These are phyloP conservation scores for Candida pseudofarinosa DNA, from an alignment of 805 yeast genomes.

Conservation along the genomic window DNA sequence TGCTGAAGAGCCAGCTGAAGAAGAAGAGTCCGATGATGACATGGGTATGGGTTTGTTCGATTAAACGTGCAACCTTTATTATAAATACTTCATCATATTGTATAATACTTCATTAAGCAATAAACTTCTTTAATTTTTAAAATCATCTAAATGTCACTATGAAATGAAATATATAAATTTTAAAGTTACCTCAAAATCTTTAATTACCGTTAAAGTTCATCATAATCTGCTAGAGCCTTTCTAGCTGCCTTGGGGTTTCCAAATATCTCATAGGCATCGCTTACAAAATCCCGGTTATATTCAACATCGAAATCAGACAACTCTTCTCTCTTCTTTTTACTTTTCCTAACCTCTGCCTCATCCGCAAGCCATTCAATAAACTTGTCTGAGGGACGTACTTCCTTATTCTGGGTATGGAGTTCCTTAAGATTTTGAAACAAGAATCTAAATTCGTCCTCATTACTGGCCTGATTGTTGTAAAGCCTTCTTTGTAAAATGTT, in stretches of 20 bases:
- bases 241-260: slow-evolving; percentile 75
- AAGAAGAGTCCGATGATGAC: slow-evolving; percentile 62
- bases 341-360: slow-evolving; percentile 26
- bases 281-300: slow-evolving; percentile 30
- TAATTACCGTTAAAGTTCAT: slow-evolving; percentile 17
- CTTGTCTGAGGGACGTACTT: slow-evolving; percentile 26
- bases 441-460: slow-evolving; percentile 37
- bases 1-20: slow-evolving; percentile 68
- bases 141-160: too few species aligned
- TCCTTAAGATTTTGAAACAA: slow-evolving; percentile 34
- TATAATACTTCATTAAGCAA: slow-evolving; percentile 3
- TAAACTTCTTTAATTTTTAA: neutral
- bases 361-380: slow-evolving; percentile 64
- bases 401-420: slow-evolving; percentile 26
- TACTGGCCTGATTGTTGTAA: slow-evolving; percentile 11
- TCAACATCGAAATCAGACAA: slow-evolving; percentile 28
- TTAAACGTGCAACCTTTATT: slow-evolving; percentile 41
- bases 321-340: slow-evolving; percentile 24
- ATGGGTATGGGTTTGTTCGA: slow-evolving; percentile 99
- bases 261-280: slow-evolving; percentile 62
- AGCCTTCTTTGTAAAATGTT: slow-evolving; percentile 32
- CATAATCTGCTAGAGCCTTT: slow-evolving; percentile 54
- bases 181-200: too few species aligned
- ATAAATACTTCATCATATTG: slow-evolving; percentile 5
- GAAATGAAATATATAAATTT: neutral